phyloP scores from a whole-genome alignment of 1,284 basidiomycete genomes.

The Malassezia yamatoensis region DNA sequence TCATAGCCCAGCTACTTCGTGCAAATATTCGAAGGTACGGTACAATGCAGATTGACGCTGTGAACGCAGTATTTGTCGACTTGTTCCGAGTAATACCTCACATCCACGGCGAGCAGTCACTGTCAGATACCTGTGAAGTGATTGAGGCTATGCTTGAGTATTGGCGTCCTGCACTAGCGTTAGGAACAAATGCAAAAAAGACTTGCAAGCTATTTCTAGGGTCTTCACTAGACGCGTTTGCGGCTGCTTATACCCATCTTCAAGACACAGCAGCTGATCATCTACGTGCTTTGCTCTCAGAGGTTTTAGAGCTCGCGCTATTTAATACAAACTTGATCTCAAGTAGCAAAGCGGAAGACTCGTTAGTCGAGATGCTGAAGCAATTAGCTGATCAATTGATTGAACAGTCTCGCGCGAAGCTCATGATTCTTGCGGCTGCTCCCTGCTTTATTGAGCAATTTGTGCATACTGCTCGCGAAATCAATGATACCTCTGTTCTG shows the following conservation, averaged over 20 bases:
- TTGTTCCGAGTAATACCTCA: conserved; percentile 20
- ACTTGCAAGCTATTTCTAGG: conserved; percentile 25
- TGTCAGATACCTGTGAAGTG: not conserved
- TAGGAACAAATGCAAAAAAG: conserved; percentile 30
- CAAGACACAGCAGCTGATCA: not conserved
- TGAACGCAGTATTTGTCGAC: conserved; percentile 24
- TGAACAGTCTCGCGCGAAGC: conserved; percentile 5
- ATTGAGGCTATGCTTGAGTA: conserved; percentile 15
- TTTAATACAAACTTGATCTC: not conserved
- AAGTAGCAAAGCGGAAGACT: not conserved
- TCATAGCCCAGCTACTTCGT: not conserved
- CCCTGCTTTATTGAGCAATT: conserved; percentile 6
- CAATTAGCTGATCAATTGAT: not conserved
- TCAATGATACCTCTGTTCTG: not conserved
- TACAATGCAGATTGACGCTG: conserved; percentile 28
- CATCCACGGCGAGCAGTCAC: not conserved
- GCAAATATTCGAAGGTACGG: conserved; percentile 15
- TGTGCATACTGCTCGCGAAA: not conserved
- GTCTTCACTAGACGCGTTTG: conserved; percentile 17
- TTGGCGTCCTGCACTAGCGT: conserved; percentile 23
- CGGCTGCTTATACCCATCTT: not conserved
- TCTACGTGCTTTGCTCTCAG: conserved; percentile 13
- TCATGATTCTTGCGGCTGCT: not conserved
- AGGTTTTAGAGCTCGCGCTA: conserved; percentile 21
- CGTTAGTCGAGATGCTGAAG: conserved; percentile 1